Percentiles rank a stretch among this genome's conserved stretches.
These are phyloP conservation scores for Alternaria burnsii DNA, from an alignment of 2,329 filamentous ascomycete species.

Conservation along the genomic window DNA sequence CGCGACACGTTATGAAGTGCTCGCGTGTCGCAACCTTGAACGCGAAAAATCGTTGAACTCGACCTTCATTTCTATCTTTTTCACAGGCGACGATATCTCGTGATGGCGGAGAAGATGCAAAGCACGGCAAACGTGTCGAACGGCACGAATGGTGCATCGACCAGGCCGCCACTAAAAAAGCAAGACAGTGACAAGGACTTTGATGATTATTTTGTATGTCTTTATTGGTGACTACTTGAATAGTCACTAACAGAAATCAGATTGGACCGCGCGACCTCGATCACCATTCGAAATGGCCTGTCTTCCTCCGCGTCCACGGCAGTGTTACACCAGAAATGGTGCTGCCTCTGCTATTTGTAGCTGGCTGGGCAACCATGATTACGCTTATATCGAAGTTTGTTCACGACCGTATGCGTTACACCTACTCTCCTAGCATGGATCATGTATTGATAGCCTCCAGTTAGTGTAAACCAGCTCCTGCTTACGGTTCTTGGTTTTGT, in stretches of 20 bases:
- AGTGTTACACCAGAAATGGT: slow-evolving; percentile 78
- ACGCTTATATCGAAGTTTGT: slow-evolving; percentile 60
- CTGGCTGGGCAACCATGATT: slow-evolving; percentile 71
- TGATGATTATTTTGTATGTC: slow-evolving; percentile 48
- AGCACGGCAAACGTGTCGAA: slow-evolving; percentile 26
- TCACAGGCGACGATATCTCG: not conserved
- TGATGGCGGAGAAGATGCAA: slow-evolving; percentile 27
- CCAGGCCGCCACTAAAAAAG: slow-evolving; percentile 27
- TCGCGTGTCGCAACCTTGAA: not conserved
- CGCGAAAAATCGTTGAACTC: fast-evolving
- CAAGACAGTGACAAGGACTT: slow-evolving; percentile 37
- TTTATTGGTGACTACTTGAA: slow-evolving; percentile 32
- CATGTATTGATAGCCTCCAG: slow-evolving; percentile 27
- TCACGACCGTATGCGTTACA: slow-evolving; percentile 31
- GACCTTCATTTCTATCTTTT: not conserved
- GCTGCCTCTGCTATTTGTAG: slow-evolving; percentile 70
- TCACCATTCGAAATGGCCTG: slow-evolving; percentile 78
- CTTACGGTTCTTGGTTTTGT: slow-evolving; percentile 83
- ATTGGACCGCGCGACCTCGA: slow-evolving; percentile 72
- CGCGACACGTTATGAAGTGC: slow-evolving; percentile 2
- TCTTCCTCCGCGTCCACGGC: slow-evolving; percentile 77
- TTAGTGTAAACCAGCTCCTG: slow-evolving; percentile 70
- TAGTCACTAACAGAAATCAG: slow-evolving; percentile 42
- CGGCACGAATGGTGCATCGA: slow-evolving; percentile 2
- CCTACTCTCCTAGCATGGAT: not conserved